Evolutionary conservation across 306 rosid genomes (phyloP).

Genomic region (Canavalia ensiformis): DNA sequence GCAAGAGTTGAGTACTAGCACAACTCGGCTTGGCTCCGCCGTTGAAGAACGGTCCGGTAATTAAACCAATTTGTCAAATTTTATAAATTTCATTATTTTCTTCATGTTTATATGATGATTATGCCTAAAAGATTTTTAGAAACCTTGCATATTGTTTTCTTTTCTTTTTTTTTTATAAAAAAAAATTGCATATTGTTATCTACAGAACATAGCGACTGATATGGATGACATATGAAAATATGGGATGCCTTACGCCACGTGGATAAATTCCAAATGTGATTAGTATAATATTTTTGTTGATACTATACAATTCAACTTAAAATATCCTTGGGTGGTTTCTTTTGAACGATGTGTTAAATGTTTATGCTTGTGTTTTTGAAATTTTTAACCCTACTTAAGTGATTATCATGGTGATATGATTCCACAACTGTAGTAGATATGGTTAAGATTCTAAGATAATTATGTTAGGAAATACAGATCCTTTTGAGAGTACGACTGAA

Average conservation of each 20-base stretch:
- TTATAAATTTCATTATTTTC: background rate
- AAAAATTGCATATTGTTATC: background rate
- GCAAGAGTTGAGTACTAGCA: slow-evolving; percentile 52
- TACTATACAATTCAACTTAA: background rate
- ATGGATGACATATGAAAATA: background rate
- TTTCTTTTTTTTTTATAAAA: no score
- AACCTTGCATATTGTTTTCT: background rate
- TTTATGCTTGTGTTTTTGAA: background rate
- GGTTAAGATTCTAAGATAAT: slow-evolving; percentile 40
- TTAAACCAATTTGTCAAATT: background rate
- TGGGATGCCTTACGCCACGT: background rate
- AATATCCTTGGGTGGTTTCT: background rate
- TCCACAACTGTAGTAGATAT: slow-evolving; percentile 25
- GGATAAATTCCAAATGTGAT: slow-evolving; percentile 14
- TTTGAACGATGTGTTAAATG: background rate
- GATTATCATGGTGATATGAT: slow-evolving; percentile 32
- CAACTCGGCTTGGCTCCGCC: slow-evolving; percentile 61
- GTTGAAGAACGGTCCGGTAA: slow-evolving; percentile 77
- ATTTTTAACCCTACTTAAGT: background rate
- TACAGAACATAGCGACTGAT: background rate
- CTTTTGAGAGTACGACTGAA: slow-evolving; percentile 51
- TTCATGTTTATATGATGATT: background rate
- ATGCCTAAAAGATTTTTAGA: background rate
- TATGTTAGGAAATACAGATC: slow-evolving; percentile 49
- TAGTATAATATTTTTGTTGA: background rate